Base-by-base conservation (phyloP, 2,329 filamentous ascomycete genomes). In the Monilinia vaccinii-corymbosi region DNA sequence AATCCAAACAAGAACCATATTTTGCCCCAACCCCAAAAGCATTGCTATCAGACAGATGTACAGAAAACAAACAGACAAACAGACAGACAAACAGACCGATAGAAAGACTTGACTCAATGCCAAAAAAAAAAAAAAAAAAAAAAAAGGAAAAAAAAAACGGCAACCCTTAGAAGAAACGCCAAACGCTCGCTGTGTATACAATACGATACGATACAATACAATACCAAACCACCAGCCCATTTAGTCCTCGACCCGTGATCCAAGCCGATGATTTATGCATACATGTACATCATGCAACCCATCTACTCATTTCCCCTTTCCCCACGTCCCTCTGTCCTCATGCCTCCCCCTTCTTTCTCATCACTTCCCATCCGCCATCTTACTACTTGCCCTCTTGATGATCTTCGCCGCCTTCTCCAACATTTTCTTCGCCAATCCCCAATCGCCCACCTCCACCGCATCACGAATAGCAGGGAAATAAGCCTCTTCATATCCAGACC, bases 381-480 rank as follows among this genome's bases (percentile, higher is more conserved):
- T 71, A 36, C 48, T 64, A 61, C 69, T 71, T n/a, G 91, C 90
- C 55, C 76, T 73, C 57, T 76, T 78, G 58, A 97, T 75, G 50
- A 90, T 84, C 13, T 75, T 76, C 1, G 90, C 87, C 28, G 89
- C 86, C 73, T 86, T 90, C 65, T 87, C 78, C 34, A 95, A 80
- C 71, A 87, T 83, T 58, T 77, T 74, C 69, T 88, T 84, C 3
- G 88, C 88, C 14, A 82, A 73, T 1, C 75, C 77, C 88, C 87
- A 92, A 67, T 96, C 83, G 31, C 82, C 81, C 4, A 78, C 81
- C 63, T 88, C 83, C 45, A 97, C 78, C 10, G 87, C 85, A 69
- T 97, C 92, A 60, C 90, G 81, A 60, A 97, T 88, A n/a, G 86
- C 87, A 0, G 93, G 93, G 75, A 95, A 95, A 63, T 83, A 83